Conservation (phyloP, 768 basidiomycete genomes). For the Lactifluus echinatus region DNA sequence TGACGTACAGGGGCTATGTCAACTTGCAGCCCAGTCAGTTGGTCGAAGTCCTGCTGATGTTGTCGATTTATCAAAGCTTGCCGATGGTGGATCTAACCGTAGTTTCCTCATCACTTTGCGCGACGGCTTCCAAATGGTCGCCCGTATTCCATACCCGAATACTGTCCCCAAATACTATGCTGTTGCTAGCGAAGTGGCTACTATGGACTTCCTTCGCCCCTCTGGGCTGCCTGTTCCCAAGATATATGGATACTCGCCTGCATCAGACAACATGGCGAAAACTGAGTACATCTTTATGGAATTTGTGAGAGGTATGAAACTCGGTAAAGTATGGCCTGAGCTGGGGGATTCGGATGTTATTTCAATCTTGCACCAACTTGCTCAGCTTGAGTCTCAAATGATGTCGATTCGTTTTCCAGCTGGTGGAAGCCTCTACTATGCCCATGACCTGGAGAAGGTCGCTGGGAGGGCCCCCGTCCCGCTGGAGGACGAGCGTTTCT, state of each 20-base stretch:
- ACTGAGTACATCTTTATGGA: background rate
- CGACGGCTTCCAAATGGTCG: conserved; percentile 23
- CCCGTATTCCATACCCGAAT: conserved; percentile 15
- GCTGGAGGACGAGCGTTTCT: conserved; percentile 21
- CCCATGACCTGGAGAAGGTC: conserved; percentile 36
- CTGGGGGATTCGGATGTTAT: conserved; percentile 18
- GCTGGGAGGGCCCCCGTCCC: conserved; percentile 29
- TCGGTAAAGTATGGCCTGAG: background rate
- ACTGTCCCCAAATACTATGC: conserved; percentile 24
- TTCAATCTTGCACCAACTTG: conserved; percentile 38
- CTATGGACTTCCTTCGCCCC: conserved; percentile 25
- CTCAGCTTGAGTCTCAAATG: conserved; percentile 39
- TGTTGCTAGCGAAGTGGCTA: conserved; percentile 28
- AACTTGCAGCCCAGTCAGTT: conserved; percentile 38
- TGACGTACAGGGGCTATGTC: conserved; percentile 34
- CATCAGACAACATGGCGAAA: background rate
- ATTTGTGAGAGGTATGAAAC: background rate
- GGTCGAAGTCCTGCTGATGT: conserved; percentile 32
- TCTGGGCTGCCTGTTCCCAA: conserved; percentile 27
- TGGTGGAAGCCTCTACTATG: conserved; percentile 44
- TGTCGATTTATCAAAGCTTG: conserved; percentile 33
- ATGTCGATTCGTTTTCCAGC: conserved; percentile 42
- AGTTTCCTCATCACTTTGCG: conserved; percentile 26
- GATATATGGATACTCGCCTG: background rate
- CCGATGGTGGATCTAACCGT: conserved; percentile 33